phyloP scores from a whole-genome alignment of 2,329 filamentous ascomycete genomes.

The Scedosporium apiospermum region DNA sequence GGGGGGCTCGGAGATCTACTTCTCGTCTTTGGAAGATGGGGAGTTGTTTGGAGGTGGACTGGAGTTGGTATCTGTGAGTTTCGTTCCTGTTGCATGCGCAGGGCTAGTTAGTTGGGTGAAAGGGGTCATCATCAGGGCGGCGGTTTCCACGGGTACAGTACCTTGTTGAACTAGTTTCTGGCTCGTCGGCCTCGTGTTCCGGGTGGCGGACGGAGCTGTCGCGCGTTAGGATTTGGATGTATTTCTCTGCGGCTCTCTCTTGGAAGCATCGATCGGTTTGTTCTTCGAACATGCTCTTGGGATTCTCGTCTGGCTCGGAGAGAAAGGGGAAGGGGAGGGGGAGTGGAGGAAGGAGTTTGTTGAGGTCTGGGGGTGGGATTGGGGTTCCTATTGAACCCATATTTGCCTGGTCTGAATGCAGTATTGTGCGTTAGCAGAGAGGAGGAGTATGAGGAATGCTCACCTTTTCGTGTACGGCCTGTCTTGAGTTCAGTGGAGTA shows the following conservation, averaged over 20 bases:
- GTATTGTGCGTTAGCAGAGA: too few relatives aligned
- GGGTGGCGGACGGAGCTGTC: neutral
- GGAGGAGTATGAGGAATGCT: too few relatives aligned
- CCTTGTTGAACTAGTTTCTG: neutral
- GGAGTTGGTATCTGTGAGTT: neutral
- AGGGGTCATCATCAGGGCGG: neutral
- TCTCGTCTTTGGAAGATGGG: neutral
- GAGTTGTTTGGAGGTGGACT: neutral
- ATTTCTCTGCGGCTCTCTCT: neutral
- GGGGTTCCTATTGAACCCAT: neutral
- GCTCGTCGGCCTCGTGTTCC: neutral
- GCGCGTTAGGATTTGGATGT: neutral
- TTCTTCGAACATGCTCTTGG: neutral
- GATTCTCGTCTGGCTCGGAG: neutral
- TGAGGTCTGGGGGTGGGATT: neutral
- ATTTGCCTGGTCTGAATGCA: too few relatives aligned
- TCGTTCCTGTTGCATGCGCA: neutral
- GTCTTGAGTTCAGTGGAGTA: too few relatives aligned
- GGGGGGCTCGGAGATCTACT: neutral
- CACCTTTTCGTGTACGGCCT: too few relatives aligned
- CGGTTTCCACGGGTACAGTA: neutral
- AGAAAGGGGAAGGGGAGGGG: neutral
- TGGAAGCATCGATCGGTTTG: neutral
- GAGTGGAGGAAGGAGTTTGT: neutral
- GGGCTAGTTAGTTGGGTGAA: neutral